Evolutionary conservation across 176 grass and related monocot genomes (phyloP).

Genomic region (Bonia amplexicaulis): DNA sequence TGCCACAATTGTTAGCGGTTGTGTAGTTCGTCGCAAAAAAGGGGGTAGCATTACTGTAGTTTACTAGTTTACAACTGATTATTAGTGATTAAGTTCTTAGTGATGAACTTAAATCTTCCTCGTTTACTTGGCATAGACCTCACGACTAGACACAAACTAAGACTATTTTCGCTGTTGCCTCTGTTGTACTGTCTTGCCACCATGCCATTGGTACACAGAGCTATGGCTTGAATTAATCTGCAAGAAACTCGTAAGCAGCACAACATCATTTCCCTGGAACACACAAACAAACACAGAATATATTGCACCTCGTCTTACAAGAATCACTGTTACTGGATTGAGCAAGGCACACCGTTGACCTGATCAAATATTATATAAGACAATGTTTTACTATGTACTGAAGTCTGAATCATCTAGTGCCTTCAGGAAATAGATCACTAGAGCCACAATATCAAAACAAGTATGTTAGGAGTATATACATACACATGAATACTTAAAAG

Average conservation of each 20-base stretch:
- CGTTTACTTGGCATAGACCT: neutral
- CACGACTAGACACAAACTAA: neutral
- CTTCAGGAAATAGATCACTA: neutral
- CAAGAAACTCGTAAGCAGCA: neutral
- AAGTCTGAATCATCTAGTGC: neutral
- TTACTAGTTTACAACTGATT: neutral
- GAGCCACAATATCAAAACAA: neutral
- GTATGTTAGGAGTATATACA: constrained; percentile 8
- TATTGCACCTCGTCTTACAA: neutral
- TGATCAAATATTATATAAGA: neutral
- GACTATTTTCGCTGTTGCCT: neutral
- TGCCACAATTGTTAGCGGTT: neutral
- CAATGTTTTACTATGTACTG: neutral
- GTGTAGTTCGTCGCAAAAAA: no score
- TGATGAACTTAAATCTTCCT: neutral
- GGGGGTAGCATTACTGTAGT: neutral
- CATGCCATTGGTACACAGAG: neutral
- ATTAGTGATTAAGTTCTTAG: neutral
- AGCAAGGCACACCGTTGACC: neutral
- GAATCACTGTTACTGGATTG: neutral
- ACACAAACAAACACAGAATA: neutral
- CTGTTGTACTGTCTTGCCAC: neutral
- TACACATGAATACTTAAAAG: neutral
- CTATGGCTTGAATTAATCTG: neutral
- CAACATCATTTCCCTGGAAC: neutral